phyloP scores from a whole-genome alignment of 257 asterid species.

The Osmanthus fragrans region DNA sequence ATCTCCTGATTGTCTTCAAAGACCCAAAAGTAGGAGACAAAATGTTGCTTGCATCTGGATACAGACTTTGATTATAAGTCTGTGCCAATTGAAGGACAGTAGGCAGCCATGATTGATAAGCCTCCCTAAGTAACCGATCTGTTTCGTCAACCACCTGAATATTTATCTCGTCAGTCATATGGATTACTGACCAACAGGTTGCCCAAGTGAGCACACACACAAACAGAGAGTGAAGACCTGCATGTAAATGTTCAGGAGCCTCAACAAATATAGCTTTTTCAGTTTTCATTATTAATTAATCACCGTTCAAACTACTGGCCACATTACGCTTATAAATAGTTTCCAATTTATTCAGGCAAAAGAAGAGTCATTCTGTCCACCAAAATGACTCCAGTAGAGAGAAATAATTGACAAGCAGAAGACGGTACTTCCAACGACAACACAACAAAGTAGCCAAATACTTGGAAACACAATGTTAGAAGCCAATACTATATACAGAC shows the following conservation, averaged over 20 bases:
- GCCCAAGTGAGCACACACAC: not conserved
- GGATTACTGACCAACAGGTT: not conserved
- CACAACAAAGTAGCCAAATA: not conserved
- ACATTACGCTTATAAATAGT: slow-evolving; percentile 9
- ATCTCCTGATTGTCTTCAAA: slow-evolving; percentile 70
- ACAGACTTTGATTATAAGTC: slow-evolving; percentile 35
- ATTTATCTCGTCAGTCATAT: slow-evolving; percentile 15
- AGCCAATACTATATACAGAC: not conserved
- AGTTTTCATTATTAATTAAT: not conserved
- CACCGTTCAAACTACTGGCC: not conserved
- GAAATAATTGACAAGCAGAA: not conserved
- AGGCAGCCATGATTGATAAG: slow-evolving; percentile 94
- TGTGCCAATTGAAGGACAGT: slow-evolving; percentile 63
- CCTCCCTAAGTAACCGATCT: slow-evolving; percentile 87
- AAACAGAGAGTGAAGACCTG: not conserved
- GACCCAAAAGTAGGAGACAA: slow-evolving; percentile 46
- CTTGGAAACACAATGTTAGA: slow-evolving; percentile 2
- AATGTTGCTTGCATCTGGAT: slow-evolving; percentile 21
- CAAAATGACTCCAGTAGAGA: not conserved
- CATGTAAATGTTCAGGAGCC: not conserved
- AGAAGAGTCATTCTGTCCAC: not conserved
- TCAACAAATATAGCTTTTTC: not conserved
- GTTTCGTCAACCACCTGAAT: slow-evolving; percentile 90
- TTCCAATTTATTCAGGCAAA: not conserved
- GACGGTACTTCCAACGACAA: not conserved